Evolutionary conservation across 495 filamentous ascomycete genomes (phyloP), one percentile per base, ranked within the genome.

Genomic region (Friedmanniomyces endolithicus): DNA sequence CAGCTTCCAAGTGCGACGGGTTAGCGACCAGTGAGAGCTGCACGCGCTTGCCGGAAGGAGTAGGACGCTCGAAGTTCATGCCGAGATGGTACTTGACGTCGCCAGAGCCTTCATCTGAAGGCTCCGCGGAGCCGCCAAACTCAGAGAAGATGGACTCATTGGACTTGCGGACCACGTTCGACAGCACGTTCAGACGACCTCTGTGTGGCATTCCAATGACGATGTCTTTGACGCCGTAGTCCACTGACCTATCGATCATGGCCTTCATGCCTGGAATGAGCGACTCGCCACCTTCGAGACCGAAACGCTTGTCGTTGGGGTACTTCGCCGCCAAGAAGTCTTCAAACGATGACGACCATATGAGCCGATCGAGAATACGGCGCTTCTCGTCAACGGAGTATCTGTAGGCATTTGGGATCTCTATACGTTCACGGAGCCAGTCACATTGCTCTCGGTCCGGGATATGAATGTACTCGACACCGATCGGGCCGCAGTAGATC

Each of bases 91-190:
- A 98, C 71, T 98, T 98, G 68, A 98, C 92, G 70, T 98, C 92
- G 58, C 92, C 92, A 48, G 94, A 97, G 54, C 92, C 92, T 71
- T 97, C 92, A 64, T 98, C 92, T 55, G 83, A 83, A 24, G 88
- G 85, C 64, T 88, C 90, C 33, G 87, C 73, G 37, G 86, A 86
- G 57, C 92, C 92, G 55, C 85, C 86, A 64, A 98, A 98, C 71
- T 98, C 92, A 70, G 86, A 94, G 75, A 98, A 98, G 69, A 98
- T 97, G 54, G 94, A 96, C 73, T 96, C 94, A 67, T 98, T 98
- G 58, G 92, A 88, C 74, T 98, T 98, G 55, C 92, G 81, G 62
- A 98, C 92, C 64, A 98, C 92, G 71, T 98, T 98, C 75, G 87
- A 94, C 43, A 98, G 81, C 39, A 98, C 88, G 67, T 98, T 98